Evolutionary conservation across 768 basidiomycete species (phyloP), one percentile per base, ranked within the genome.

Genomic region (Leccinum pellstonianum): DNA sequence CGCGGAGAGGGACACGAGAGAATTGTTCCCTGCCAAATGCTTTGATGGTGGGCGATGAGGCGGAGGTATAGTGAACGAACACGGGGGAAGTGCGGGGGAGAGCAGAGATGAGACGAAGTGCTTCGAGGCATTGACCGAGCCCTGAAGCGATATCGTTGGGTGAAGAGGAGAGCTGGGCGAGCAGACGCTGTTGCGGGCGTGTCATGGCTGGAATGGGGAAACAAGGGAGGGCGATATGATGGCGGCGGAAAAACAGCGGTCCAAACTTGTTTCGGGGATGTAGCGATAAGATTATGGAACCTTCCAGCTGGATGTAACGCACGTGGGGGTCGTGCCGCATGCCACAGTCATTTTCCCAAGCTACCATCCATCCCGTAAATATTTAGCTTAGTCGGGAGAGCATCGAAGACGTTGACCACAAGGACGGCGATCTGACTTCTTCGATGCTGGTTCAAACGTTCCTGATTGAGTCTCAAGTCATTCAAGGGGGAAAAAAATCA

Each of bases 71-170:
- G 51, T 66, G 63, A 23, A 73, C 64, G 9, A 64, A 67, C 6
- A 73, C 58, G 10, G 72, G 72, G 0, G 70, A 75, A 8, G 70
- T 52, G 19, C 73, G 61, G 0, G 72, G 70, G 19, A 73, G 65
- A 1, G 66, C 62, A 19, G 71, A 67, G 55, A 75, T 64, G 41
- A 75, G 73, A 7, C 71, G 67, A 6, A 73, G 70, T 0, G 72
- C 72, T 48, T 75, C 71, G 25, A 72, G 68, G n/a, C 73, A 75
- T 17, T 75, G 72, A 0, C 72, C 72, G 12, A 73, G 64, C 2
- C 72, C 73, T 0, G 72, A 71, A 1, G 73, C 73, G 12, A 75
- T 60, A 27, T 75, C 68, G 57, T 75, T 73, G 48, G 68, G 71
- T 14, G 73, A 73, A 1, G 73, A 65, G 21, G 72, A 64, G 48